Percentiles rank a stretch among this genome's conserved stretches.
Evolutionary conservation across 495 filamentous ascomycete species (phyloP).

Genomic region (Xylaria grammica): DNA sequence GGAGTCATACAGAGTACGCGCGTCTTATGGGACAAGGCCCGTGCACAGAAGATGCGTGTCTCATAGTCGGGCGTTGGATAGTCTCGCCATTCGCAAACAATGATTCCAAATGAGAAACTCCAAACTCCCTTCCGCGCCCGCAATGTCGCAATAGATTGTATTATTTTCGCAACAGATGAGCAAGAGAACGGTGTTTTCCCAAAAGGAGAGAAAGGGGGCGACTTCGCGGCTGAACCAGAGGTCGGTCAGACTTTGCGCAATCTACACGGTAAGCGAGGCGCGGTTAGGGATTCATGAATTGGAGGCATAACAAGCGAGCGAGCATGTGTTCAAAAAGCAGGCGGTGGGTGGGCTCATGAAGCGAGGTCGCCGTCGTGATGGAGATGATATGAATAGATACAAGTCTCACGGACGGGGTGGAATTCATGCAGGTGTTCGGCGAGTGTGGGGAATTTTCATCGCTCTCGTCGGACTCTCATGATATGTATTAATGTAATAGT

Average conservation of each 20-base stretch:
- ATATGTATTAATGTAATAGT: too few species aligned
- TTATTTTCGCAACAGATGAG: slow-evolving; percentile 12
- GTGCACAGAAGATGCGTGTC: background rate
- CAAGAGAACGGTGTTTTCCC: background rate
- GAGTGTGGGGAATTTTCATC: background rate
- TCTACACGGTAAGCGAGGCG: slow-evolving; percentile 19
- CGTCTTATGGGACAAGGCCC: background rate
- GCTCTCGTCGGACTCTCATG: background rate
- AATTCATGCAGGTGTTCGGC: background rate
- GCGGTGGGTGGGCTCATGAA: background rate
- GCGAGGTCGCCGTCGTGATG: background rate
- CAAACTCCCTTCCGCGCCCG: background rate
- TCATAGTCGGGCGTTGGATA: too few species aligned
- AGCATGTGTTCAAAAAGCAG: background rate
- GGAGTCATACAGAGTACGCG: background rate
- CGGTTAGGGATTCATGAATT: background rate
- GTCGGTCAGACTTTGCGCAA: background rate
- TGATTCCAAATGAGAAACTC: slow-evolving; percentile 2
- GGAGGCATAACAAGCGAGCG: background rate
- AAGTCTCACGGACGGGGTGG: background rate
- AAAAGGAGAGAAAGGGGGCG: slow-evolving; percentile 9
- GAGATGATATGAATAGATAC: background rate
- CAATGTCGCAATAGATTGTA: slow-evolving; percentile 15
- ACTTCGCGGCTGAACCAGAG: slow-evolving; percentile 17
- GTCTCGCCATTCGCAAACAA: too few species aligned